Base-by-base conservation (phyloP, 2,329 filamentous ascomycete genomes). In the Endocalyx cinctus region DNA sequence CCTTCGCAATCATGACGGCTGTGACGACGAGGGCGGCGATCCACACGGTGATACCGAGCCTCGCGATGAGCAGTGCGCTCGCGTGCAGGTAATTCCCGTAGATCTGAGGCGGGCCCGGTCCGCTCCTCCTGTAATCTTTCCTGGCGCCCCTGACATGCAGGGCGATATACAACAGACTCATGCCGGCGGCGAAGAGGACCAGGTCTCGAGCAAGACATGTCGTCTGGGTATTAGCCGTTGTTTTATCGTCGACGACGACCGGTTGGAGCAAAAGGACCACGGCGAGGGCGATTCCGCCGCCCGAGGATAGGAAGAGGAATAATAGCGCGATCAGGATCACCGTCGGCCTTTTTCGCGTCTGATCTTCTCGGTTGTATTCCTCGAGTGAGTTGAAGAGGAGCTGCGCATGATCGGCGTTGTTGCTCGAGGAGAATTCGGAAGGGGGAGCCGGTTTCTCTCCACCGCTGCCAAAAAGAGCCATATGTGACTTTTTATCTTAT, bases 121-220 rank as follows among this genome's bases (percentile, higher is more conserved):
- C 43, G 18, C 33, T 41, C 13, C 42, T 44, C 18, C 17, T 43
- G 25, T 47, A 47, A 18, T 48, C 39, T 20, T 38, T 52, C 25
- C 50, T 37, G 2, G 54, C 51, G 5, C 47, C 55, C 14, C 43
- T 38, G 22, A 58, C 30, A 34, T 59, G 58, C 17, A 61, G 27
- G 11, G 33, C 39, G 6, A 53, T 47, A 15, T 59, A 57, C 5
- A 57, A 28, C 5, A 55, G 13, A 1, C 52, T 45, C 27, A 54
- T 36, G 1, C 33, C 29, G 2, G 47, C 46, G 10, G 55, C 51
- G 29, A 54, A 52, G 23, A 61, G 36, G 5, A 59, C 42, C 6
- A 58, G 39, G 28, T 57, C 50, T 10, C 57, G 48, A 10, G 56
- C 43, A 17, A 59, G 49, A 17, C 50, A 51, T 27, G 47, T 43